Evolutionary conservation across 352 stramenopile species (phyloP).

Genomic region (Pythium utonaiense): DNA sequence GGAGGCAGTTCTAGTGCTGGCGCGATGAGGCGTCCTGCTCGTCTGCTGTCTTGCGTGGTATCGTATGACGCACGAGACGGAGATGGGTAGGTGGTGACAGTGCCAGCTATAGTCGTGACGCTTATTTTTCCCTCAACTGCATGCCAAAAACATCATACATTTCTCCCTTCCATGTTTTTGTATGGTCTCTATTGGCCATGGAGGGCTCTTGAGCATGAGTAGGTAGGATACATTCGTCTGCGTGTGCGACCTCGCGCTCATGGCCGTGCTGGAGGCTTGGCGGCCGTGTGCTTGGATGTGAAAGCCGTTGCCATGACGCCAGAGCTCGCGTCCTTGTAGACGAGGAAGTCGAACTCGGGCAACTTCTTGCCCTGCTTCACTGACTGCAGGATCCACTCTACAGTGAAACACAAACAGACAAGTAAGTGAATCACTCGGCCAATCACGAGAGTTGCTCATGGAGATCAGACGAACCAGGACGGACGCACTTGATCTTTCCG

Average conservation of each 20-base stretch:
- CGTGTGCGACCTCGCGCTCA: no score
- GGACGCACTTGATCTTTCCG: conserved; percentile 65
- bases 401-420: not conserved
- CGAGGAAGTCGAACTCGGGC: conserved; percentile 62
- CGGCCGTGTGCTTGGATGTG: not conserved
- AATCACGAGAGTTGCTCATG: not conserved
- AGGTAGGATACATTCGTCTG: no score
- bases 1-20: conserved; percentile 24
- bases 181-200: no score
- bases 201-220: no score
- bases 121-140: conserved; percentile 26
- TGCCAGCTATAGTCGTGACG: conserved; percentile 25
- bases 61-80: not conserved
- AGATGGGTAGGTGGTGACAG: not conserved
- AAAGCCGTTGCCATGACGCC: conserved; percentile 5
- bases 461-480: conserved; percentile 35
- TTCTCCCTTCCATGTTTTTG: conserved; percentile 2
- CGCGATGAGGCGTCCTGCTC: not conserved
- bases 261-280: not conserved
- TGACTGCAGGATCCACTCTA: conserved; percentile 79
- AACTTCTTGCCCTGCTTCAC: conserved; percentile 61
- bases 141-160: conserved; percentile 22
- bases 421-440: not conserved
- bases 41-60: not conserved
- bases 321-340: conserved; percentile 55